Evolutionary conservation across 129 eudicot genomes (phyloP), one percentile per base, ranked within the genome.

Genomic region (Saposhnikovia divaricata): DNA sequence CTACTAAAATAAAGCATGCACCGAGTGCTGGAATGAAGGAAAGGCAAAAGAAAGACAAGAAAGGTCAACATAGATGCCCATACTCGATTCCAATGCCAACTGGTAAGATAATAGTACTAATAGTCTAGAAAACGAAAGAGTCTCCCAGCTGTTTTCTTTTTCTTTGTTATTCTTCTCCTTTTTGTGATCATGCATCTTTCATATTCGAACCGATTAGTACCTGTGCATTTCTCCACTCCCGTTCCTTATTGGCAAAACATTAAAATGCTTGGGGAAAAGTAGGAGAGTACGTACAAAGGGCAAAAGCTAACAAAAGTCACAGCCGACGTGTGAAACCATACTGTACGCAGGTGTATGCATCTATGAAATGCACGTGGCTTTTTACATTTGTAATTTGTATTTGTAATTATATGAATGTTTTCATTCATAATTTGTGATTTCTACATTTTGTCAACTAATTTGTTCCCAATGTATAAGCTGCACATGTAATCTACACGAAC

Each of bases 271-370:
- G 31, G 34, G 34, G 15, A 12, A n/a, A 59, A n/a, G 31, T 2
- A 9, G 3, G 34, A 23, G 13, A 23, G 69, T 0, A 61, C 69
- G 69, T 0, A 61, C 69, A 25, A 25, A 61, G 10, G 69, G 34
- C 69, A 61, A 61, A 61, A 61, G 37, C 34, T 2, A 61, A 61
- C 69, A 61, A 25, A 61, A 61, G 69, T 0, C 25, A 6, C 25
- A 61, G 34, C 69, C 3, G 37, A 61, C 69, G 69, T 61, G 69
- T 61, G 37, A 61, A 61, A 9, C 69, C 13, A 61, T 61, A 61
- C 69, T 61, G 69, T 61, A n/a, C 69, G 69, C 69, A n/a, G 31
- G 69, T 61, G 69, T n/a, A 61, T 25, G 69, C 69, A 61, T 61
- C 69, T 61, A 25, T 21, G 37, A n/a, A 51, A 46, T 46, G 15